Percentiles rank a stretch among this genome's conserved stretches.
These are phyloP conservation scores for Aspergillus mulundensis DNA, from an alignment of 495 filamentous ascomycete genomes.

Conservation along the genomic window DNA sequence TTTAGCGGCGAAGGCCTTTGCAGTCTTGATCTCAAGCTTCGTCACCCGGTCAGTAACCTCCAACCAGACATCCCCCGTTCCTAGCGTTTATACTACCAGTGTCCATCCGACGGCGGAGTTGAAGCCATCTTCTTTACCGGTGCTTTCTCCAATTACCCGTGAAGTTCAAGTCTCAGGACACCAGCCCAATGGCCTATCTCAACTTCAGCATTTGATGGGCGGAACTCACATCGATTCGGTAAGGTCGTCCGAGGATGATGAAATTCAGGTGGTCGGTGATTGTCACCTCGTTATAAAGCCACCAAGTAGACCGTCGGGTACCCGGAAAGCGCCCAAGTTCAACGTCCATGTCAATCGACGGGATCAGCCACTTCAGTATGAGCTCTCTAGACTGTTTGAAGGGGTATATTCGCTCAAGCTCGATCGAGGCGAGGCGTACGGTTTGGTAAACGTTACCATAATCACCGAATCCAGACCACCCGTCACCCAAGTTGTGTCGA, in stretches of 20 bases:
- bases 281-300: slow-evolving; percentile 58
- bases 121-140: slow-evolving; percentile 26
- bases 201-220: slow-evolving; percentile 19
- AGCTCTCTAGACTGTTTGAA: slow-evolving; percentile 52
- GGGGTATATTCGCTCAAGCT: slow-evolving; percentile 56
- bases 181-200: slow-evolving; percentile 10
- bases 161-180: slow-evolving; percentile 17
- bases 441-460: slow-evolving; percentile 54
- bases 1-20: slow-evolving; percentile 23
- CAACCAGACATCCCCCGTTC: slow-evolving; percentile 16
- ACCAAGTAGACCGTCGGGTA: slow-evolving; percentile 42
- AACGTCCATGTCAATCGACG: slow-evolving; percentile 48
- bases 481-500: slow-evolving; percentile 48
- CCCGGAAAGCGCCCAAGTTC: slow-evolving; percentile 49
- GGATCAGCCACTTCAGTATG: slow-evolving; percentile 38
- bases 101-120: slow-evolving; percentile 16
- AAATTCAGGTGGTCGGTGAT: slow-evolving; percentile 59
- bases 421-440: slow-evolving; percentile 55
- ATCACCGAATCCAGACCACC: slow-evolving; percentile 48
- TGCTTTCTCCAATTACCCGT: slow-evolving; percentile 18
- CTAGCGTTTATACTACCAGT: slow-evolving; percentile 16
- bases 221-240: slow-evolving; percentile 12
- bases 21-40: slow-evolving; percentile 26
- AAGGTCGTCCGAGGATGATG: slow-evolving; percentile 40
- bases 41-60: slow-evolving; percentile 25